Evolutionary conservation across 2,329 filamentous ascomycete species (phyloP), one percentile per base, ranked within the genome.

Genomic region (Grosmannia clavigera): DNA sequence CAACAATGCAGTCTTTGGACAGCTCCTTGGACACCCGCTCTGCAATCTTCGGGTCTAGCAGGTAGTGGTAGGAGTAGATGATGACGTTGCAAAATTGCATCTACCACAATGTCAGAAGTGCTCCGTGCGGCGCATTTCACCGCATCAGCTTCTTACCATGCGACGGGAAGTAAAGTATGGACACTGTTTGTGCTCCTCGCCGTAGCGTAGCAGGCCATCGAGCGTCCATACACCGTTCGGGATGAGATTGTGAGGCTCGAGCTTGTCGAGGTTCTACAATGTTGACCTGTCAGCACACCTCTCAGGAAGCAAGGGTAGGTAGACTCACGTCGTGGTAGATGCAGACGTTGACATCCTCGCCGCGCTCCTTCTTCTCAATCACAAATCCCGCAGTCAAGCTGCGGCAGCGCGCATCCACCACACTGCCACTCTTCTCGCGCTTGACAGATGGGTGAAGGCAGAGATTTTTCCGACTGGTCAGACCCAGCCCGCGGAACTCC

Each of bases 21-120:
- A 99, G 82, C 68, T 99, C 94, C 71, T 88, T 91, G 0, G 94
- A 97, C 48, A 60, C 59, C 9, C 92, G 76, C 70, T 99, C 94
- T 14, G 94, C 94, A 67, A 99, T 99, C 71, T 99, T 99, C 3
- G 94, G 94, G 68, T 99, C 95, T 19, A 99, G 82, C 3, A 99
- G 82, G 69, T 99, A 99, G 73, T 99, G 94, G 70, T 99, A 99
- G 0, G 94, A 99, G 75, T 99, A 99, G 66, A 99, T 99, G 69
- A 99, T 96, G 69, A 99, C 91, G 71, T 99, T 97, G 80, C 94
- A 99, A 70, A 92, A 97, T 68, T 94, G 87, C 92, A 99, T 97
- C 87, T 91, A 25, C 10, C 10, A 14, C 43, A 6, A n/a, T 58
- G 40, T 58, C n/a, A 58, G 43, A 2, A 10, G 25, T 22, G 29